A percentile compares a stretch with the other conserved stretches of the same genome.
Evolutionary conservation across 2,329 filamentous ascomycete genomes (phyloP).

Genomic region (Catunica adiposa): DNA sequence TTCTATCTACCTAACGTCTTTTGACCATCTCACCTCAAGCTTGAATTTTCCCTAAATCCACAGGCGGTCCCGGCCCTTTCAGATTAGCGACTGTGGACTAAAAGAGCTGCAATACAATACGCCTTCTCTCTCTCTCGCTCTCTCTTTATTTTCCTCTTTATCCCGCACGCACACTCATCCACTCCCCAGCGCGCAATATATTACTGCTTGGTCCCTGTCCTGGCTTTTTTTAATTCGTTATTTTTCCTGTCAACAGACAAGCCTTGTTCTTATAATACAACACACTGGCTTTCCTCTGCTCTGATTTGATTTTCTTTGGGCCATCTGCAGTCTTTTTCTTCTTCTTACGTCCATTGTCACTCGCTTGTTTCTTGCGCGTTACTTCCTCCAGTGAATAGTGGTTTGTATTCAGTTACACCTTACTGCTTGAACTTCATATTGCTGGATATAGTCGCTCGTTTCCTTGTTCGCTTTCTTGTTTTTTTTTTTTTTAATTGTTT

Average conservation of each 20-base stretch:
- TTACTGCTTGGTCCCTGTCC: too few species aligned
- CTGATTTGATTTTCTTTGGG: not conserved
- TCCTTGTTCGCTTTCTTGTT: not conserved
- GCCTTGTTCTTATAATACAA: too few species aligned
- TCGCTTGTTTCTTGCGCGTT: not conserved
- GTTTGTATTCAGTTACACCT: not conserved
- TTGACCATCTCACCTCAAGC: not conserved
- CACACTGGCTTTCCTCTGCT: too few species aligned
- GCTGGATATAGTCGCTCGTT: too few species aligned
- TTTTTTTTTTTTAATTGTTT: not conserved
- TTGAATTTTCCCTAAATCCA: not conserved
- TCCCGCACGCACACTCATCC: not conserved
- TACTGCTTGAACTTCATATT: not conserved
- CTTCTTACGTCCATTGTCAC: not conserved
- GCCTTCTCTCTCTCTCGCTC: not conserved
- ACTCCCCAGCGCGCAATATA: not conserved
- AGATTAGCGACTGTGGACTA: not conserved
- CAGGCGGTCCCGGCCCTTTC: not conserved
- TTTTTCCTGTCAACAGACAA: too few species aligned
- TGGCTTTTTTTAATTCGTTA: too few species aligned
- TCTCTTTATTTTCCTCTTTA: not conserved
- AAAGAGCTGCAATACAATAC: not conserved
- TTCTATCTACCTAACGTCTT: too few species aligned
- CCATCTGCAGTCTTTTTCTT: not conserved
- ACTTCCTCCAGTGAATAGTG: too few species aligned